A percentile compares a stretch with the other conserved stretches of the same genome.
phyloP scores from a whole-genome alignment of 2,329 filamentous ascomycete genomes.

The Ceratocystis destructans region DNA sequence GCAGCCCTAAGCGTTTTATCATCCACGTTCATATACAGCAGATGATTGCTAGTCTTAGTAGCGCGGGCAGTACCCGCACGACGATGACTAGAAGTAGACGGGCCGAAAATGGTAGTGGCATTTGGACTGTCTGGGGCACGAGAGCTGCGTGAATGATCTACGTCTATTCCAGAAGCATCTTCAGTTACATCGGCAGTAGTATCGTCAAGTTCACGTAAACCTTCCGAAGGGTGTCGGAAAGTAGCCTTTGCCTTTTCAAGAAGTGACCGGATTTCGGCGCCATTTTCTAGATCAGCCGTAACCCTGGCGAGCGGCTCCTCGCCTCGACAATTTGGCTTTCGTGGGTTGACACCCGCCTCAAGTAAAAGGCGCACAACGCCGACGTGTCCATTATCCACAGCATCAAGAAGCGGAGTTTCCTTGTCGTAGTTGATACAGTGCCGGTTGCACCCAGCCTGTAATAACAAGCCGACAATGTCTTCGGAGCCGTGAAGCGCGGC shows the following conservation, averaged over 20 bases:
- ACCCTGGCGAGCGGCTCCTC: conserved; percentile 83
- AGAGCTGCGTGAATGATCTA: conserved; percentile 37
- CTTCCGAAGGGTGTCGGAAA: conserved; percentile 16
- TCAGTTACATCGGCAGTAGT: conserved; percentile 34
- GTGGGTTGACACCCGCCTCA: conserved; percentile 77
- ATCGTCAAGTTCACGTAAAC: conserved; percentile 19
- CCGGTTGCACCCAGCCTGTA: conserved; percentile 71
- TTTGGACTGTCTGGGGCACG: conserved; percentile 32
- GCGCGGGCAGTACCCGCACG: conserved; percentile 43
- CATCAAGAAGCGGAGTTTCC: conserved; percentile 89
- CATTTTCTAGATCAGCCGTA: conserved; percentile 58
- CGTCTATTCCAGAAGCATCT: conserved; percentile 26
- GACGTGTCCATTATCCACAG: conserved; percentile 86
- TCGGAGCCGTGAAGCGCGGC: conserved; percentile 76
- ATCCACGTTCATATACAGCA: conserved; percentile 49
- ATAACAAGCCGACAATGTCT: conserved; percentile 74
- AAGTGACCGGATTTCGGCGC: conserved; percentile 60
- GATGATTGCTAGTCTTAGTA: conserved; percentile 50
- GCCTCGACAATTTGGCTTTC: conserved; percentile 80
- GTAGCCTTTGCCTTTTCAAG: conserved; percentile 17
- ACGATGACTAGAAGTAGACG: conserved; percentile 30
- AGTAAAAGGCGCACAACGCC: conserved; percentile 77
- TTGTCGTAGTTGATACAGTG: conserved; percentile 69
- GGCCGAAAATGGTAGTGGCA: conserved; percentile 24
- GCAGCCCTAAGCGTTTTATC: conserved; percentile 48